phyloP scores from a whole-genome alignment of 169 alveolate species.

The Perkinsus chesapeaki region DNA sequence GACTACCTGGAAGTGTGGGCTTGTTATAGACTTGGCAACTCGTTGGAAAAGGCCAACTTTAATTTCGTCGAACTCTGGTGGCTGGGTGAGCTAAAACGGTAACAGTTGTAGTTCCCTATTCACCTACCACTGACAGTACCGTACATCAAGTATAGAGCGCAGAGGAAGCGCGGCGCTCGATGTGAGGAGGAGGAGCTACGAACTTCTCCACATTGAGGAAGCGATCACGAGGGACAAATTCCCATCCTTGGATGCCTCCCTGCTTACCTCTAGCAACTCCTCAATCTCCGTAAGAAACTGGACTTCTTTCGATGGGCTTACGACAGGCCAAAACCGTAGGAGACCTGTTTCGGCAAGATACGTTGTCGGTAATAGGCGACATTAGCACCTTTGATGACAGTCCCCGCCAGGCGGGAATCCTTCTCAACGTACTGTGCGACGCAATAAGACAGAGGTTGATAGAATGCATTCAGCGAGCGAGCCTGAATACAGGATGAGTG shows the following conservation, averaged over 20 bases:
- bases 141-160: too few relatives aligned
- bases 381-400: constrained; percentile 61
- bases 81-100: constrained; percentile 51
- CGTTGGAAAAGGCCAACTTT: constrained; percentile 52
- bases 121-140: too few relatives aligned
- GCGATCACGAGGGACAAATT: too few relatives aligned
- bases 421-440: constrained; percentile 77
- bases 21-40: constrained; percentile 34
- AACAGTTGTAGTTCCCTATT: too few relatives aligned
- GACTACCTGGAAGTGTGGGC: constrained; percentile 38
- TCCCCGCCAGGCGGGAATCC: constrained; percentile 87
- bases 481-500: not conserved
- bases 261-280: constrained; percentile 62
- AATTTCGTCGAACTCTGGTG: constrained; percentile 60
- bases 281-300: constrained; percentile 88
- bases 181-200: too few relatives aligned
- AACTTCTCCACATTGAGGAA: too few relatives aligned
- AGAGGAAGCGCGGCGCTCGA: too few relatives aligned
- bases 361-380: not conserved
- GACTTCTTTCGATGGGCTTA: constrained; percentile 86
- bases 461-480: constrained; percentile 75
- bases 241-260: too few relatives aligned
- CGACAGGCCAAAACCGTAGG: constrained; percentile 95
- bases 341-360: constrained; percentile 33
- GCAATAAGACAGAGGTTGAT: constrained; percentile 88